phyloP scores from a whole-genome alignment of 1,139 yeast genomes.

The Geotrichum cucujoidarum region DNA sequence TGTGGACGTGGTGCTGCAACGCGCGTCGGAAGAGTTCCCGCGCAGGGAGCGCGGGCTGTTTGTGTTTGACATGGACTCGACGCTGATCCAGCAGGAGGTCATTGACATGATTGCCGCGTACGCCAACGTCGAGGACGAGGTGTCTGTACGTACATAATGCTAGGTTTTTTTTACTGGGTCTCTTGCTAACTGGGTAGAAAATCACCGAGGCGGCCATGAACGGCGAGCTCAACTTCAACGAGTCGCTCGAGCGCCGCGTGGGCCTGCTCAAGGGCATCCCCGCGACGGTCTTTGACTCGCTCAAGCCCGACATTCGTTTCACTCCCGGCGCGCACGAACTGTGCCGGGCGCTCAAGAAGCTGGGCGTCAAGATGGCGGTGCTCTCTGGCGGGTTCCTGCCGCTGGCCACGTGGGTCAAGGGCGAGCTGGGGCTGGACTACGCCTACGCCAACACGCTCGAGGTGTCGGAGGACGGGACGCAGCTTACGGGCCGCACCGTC shows the following conservation, averaged over 20 bases:
- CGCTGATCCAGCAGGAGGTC: constrained; percentile 92
- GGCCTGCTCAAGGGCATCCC: constrained; percentile 73
- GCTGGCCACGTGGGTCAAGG: constrained; percentile 71
- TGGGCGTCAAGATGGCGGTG: constrained; percentile 74
- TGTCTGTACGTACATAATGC: constrained; percentile 46
- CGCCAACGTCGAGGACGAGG: constrained; percentile 72
- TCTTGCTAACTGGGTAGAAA: constrained; percentile 21
- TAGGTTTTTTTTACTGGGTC: neutral
- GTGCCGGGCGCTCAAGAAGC: constrained; percentile 53
- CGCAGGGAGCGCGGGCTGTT: constrained; percentile 51
- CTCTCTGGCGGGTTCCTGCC: constrained; percentile 94
- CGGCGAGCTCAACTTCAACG: constrained; percentile 88
- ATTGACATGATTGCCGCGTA: constrained; percentile 90
- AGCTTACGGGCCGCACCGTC: constrained; percentile 49
- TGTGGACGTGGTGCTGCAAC: constrained; percentile 48
- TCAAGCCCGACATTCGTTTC: constrained; percentile 61
- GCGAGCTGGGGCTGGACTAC: constrained; percentile 66
- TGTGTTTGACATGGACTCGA: constrained; percentile 97
- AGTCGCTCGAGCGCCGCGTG: constrained; percentile 73
- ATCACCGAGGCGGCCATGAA: constrained; percentile 96
- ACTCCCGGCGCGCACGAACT: constrained; percentile 82
- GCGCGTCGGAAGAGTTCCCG: constrained; percentile 30
- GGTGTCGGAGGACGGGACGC: constrained; percentile 41
- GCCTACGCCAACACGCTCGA: constrained; percentile 79
- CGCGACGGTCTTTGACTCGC: constrained; percentile 71